These are phyloP conservation scores for Canariomyces notabilis DNA, from an alignment of 2,329 filamentous ascomycete genomes.

Conservation along the genomic window DNA sequence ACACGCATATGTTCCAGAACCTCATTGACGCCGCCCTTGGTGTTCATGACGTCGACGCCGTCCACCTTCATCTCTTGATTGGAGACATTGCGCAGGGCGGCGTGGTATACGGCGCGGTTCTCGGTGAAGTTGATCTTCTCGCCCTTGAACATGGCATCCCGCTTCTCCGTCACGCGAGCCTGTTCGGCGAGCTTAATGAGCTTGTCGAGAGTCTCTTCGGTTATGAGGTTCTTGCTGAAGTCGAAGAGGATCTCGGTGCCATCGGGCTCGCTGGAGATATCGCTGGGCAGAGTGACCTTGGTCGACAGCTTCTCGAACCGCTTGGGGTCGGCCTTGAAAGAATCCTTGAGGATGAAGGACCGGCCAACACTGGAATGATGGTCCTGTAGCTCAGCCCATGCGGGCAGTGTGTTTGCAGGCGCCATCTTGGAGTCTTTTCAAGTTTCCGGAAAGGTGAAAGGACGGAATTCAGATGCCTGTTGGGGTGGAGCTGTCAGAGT, in stretches of 20 bases:
- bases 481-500: neutral
- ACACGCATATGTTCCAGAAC: conserved; percentile 98
- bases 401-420: conserved; percentile 77
- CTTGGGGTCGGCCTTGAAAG: conserved; percentile 80
- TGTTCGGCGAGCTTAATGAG: conserved; percentile 88
- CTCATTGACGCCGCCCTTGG: conserved; percentile 79
- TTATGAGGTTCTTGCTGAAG: conserved; percentile 98
- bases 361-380: conserved; percentile 84
- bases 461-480: conserved; percentile 4
- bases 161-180: conserved; percentile 84
- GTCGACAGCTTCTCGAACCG: conserved; percentile 89
- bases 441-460: neutral
- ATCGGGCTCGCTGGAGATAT: conserved; percentile 51
- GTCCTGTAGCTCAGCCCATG: conserved; percentile 86
- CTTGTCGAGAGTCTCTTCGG: conserved; percentile 82
- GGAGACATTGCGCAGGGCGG: conserved; percentile 83
- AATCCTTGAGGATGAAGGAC: conserved; percentile 87
- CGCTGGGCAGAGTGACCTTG: conserved; percentile 75
- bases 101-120: conserved; percentile 90
- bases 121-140: conserved; percentile 99
- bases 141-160: conserved; percentile 94
- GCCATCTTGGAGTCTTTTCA: conserved; percentile 51
- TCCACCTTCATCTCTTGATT: conserved; percentile 74
- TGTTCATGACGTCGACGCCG: conserved; percentile 86
- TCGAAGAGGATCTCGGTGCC: conserved; percentile 89